Percentiles rank a stretch among this genome's conserved stretches.
Evolutionary conservation across 192 early-diverging fungal species (phyloP).

Genomic region (Rhizophagus prolifer): DNA sequence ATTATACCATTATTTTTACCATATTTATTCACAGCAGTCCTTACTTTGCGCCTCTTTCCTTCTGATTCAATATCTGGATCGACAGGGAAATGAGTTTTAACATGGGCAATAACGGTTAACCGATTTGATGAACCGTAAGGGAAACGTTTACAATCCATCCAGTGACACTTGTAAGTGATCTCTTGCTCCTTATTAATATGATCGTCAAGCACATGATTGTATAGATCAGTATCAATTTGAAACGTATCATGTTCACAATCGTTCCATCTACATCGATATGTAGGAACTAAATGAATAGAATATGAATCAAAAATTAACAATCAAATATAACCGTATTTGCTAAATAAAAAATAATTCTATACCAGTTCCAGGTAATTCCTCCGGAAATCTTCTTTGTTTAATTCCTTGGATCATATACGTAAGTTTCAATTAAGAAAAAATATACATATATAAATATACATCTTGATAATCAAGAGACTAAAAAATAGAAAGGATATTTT

Average conservation of each 20-base stretch:
- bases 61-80: constrained; percentile 40
- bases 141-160: constrained; percentile 51
- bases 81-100: constrained; percentile 53
- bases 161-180: constrained; percentile 44
- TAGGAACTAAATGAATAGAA: constrained; percentile 32
- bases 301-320: constrained; percentile 2
- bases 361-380: background rate
- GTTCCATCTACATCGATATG: constrained; percentile 51
- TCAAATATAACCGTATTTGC: background rate
- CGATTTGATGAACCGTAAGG: constrained; percentile 36
- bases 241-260: constrained; percentile 44
- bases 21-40: constrained; percentile 37
- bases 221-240: constrained; percentile 40
- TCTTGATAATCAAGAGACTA: background rate
- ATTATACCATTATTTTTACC: constrained; percentile 31
- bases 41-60: constrained; percentile 9
- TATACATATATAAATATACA: background rate
- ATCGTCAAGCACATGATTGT: constrained; percentile 51
- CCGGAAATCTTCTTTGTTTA: background rate
- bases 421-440: background rate
- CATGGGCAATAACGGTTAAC: constrained; percentile 42
- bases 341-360: background rate
- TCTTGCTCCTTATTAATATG: constrained; percentile 40
- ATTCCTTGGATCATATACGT: constrained; percentile 29
- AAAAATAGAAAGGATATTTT: constrained; percentile 26